Evolutionary conservation across 176 grass and related monocot genomes (phyloP), one percentile per base, ranked within the genome.

Genomic region (Dendrocalamus sinicus): DNA sequence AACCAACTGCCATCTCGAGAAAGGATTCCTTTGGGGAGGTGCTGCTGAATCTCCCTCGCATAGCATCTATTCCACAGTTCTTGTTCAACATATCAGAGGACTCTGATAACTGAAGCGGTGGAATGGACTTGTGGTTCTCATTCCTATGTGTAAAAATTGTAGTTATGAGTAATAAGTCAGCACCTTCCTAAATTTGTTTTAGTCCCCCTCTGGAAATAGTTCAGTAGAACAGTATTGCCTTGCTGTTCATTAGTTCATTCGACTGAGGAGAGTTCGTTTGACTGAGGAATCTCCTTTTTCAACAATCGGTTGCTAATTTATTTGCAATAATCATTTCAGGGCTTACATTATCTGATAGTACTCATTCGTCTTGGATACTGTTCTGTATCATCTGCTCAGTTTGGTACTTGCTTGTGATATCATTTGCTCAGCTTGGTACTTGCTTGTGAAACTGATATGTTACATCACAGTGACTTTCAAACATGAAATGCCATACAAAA

Each of bases 41-140:
- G 16, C 28, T 93, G 44, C n/a, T 88, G 24, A 85, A 83, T 53
- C 72, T 94, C 41, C 90, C 89, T 14, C 77, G 78, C 9, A 81
- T 94, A 75, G 65, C 88, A 23, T 94, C 95, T 9, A 57, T 89
- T 62, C 85, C 89, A 1, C 74, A 91, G 35, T 86, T 89, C 37
- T 85, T 94, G 23, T 91, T 90, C 52, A 81, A 91, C 68, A 76
- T 88, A 67, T 32, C 66, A n/a, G 82, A 90, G 66, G 79, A 83
- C 84, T 68, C 9, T 32, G 89, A 89, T 13, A 82, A 87, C 46
- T 62, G 65, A 89, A 71, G 30, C n/a, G 30, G 2, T 32, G 19
- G 2, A 22, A 58, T 22, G 55, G 4, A 58, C 73, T 74, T 73
- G 17, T 17, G 8, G 9, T 69, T 64, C 39, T 41, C 26, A 7